These are phyloP conservation scores for Yamadazyma tumulicola DNA, from an alignment of 805 yeast species.

Conservation along the genomic window DNA sequence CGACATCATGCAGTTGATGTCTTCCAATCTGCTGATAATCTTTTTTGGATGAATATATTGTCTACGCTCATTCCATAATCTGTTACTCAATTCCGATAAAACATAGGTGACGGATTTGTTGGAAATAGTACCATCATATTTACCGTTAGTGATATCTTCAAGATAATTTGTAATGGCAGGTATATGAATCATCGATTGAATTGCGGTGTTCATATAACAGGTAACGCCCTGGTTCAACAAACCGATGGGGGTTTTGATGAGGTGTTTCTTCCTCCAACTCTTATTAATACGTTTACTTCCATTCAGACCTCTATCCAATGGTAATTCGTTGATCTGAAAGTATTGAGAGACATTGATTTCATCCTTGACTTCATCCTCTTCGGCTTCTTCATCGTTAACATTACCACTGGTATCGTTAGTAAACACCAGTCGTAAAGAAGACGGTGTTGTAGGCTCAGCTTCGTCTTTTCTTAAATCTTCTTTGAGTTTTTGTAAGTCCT, in stretches of 20 bases:
- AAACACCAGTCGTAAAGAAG: no score
- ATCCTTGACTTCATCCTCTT: conserved; percentile 11
- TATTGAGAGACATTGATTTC: conserved; percentile 28
- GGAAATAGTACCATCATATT: conserved; percentile 43
- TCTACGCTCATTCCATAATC: conserved; percentile 56
- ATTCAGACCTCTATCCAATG: conserved; percentile 63
- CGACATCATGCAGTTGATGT: conserved; percentile 93
- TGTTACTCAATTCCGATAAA: conserved; percentile 63
- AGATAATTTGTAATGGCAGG: conserved; percentile 89
- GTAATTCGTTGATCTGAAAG: conserved; percentile 55
- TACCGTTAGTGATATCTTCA: conserved; percentile 56
- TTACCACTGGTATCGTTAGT: conserved; percentile 3
- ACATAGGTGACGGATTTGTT: conserved; percentile 60
- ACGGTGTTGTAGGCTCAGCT: no score
- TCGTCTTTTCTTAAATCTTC: conserved; percentile 19
- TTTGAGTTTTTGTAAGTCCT: conserved; percentile 15
- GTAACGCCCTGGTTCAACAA: conserved; percentile 90
- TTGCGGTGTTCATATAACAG: conserved; percentile 93
- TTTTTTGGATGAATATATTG: conserved; percentile 71
- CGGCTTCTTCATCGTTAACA: neutral
- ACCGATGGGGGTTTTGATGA: conserved; percentile 62
- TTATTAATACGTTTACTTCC: conserved; percentile 57
- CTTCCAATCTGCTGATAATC: conserved; percentile 66
- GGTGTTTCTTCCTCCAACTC: conserved; percentile 60
- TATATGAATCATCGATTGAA: conserved; percentile 84